These are phyloP conservation scores for Cutaneotrichosporon dermatis DNA, from an alignment of 1,284 basidiomycete genomes.

Conservation along the genomic window DNA sequence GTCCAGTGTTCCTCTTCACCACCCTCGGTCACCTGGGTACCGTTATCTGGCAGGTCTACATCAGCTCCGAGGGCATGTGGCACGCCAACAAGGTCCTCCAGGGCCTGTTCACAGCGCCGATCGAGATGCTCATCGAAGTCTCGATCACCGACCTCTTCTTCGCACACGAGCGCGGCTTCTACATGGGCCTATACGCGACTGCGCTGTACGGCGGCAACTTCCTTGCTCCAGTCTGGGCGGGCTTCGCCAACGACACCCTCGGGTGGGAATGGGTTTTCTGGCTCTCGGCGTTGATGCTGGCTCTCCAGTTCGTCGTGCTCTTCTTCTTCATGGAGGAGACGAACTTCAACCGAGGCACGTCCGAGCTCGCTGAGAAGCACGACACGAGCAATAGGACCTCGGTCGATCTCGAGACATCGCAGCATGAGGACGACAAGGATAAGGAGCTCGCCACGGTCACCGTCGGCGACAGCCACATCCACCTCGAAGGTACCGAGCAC, in stretches of 20 bases:
- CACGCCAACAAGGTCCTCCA: conserved; percentile 24
- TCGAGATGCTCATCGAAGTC: conserved; percentile 23
- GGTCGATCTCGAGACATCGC: not conserved
- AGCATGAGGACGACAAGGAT: not conserved
- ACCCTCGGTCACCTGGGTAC: conserved; percentile 10
- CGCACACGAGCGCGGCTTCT: conserved; percentile 25
- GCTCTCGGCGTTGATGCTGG: conserved; percentile 16
- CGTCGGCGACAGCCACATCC: not conserved
- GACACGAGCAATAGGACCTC: not conserved
- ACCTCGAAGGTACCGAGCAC: conserved; percentile 8
- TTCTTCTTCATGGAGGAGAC: conserved; percentile 28
- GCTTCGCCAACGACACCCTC: conserved; percentile 21
- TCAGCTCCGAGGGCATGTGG: conserved; percentile 15
- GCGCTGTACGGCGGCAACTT: conserved; percentile 17
- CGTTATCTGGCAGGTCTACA: conserved; percentile 22
- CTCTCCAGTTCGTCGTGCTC: conserved; percentile 8
- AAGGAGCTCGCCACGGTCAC: not conserved
- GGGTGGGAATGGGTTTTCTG: conserved; percentile 26
- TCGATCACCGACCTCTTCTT: conserved; percentile 21
- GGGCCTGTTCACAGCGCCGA: conserved; percentile 20
- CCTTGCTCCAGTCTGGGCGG: conserved; percentile 16
- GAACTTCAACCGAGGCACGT: conserved; percentile 24
- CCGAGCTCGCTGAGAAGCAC: conserved; percentile 15
- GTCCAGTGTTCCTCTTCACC: conserved; percentile 21
- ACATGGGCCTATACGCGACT: conserved; percentile 22